Evolutionary conservation across 257 asterid species (phyloP).

Genomic region (Marsdenia floribunda): DNA sequence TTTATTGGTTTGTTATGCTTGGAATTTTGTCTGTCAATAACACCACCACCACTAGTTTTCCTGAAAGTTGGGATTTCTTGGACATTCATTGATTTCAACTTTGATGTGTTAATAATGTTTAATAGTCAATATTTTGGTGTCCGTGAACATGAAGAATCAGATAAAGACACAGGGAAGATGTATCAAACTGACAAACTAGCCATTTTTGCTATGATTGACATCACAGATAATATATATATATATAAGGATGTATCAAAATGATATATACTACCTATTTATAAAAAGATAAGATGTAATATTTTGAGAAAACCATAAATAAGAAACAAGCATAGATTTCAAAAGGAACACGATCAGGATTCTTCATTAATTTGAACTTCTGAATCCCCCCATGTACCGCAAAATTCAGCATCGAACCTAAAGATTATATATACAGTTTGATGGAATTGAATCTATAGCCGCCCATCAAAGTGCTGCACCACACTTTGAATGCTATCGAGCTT

Average conservation of each 20-base stretch:
- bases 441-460: background rate
- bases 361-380: slow-evolving; percentile 64
- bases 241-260: background rate
- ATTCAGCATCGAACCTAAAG: slow-evolving; percentile 1
- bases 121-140: too few species aligned
- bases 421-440: slow-evolving; percentile 13
- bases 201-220: too few species aligned
- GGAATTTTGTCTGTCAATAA: background rate
- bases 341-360: slow-evolving; percentile 38
- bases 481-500: slow-evolving; percentile 37
- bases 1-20: background rate
- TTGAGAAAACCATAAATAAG: background rate
- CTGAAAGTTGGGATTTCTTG: background rate
- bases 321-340: background rate
- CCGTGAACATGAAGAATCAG: too few species aligned
- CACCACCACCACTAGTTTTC: background rate
- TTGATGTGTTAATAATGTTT: too few species aligned
- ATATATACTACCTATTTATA: background rate
- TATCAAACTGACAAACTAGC: too few species aligned
- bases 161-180: too few species aligned
- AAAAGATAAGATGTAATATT: background rate
- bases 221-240: too few species aligned
- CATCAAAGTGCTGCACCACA: background rate
- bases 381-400: slow-evolving; percentile 33
- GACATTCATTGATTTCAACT: background rate